These are phyloP conservation scores for Gossypium herbaceum DNA, from an alignment of 345 rosid genomes.

Conservation along the genomic window DNA sequence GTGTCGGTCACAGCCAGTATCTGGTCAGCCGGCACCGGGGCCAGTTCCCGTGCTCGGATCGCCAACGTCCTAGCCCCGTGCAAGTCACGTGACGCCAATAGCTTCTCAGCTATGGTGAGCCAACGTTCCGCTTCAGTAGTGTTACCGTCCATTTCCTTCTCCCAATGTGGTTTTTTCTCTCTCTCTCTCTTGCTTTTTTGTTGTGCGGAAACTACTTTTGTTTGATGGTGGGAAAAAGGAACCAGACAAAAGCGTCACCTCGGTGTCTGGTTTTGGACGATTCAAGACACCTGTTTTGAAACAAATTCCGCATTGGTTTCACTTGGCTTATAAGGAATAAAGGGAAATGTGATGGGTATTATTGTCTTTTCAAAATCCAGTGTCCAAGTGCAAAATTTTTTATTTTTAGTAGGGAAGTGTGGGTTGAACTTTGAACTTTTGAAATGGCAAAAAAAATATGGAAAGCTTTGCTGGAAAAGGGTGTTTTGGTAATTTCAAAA, in stretches of 20 bases:
- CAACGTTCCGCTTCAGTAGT: constrained; percentile 69
- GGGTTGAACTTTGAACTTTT: neutral
- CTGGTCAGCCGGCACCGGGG: constrained; percentile 62
- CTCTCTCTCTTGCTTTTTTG: neutral
- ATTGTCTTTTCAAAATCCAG: neutral
- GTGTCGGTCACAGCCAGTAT: constrained; percentile 80
- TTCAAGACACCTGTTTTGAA: neutral
- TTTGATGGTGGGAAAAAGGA: neutral
- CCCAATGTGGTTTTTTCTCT: neutral
- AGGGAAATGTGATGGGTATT: neutral
- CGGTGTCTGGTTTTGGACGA: constrained; percentile 1
- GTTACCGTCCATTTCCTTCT: constrained; percentile 35
- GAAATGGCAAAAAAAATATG: neutral
- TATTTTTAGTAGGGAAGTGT: too few species aligned
- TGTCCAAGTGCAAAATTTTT: too few species aligned
- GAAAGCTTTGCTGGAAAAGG: neutral
- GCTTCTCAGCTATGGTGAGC: constrained; percentile 81
- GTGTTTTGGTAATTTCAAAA: neutral
- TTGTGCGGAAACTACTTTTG: neutral
- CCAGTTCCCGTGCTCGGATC: constrained; percentile 71
- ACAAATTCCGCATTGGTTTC: neutral
- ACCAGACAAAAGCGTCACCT: neutral
- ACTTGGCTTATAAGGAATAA: neutral
- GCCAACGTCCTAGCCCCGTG: constrained; percentile 78
- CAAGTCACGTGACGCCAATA: constrained; percentile 64